phyloP scores from a whole-genome alignment of 2,329 filamentous ascomycete species.

The Phaeosphaeriaceae sp. region DNA sequence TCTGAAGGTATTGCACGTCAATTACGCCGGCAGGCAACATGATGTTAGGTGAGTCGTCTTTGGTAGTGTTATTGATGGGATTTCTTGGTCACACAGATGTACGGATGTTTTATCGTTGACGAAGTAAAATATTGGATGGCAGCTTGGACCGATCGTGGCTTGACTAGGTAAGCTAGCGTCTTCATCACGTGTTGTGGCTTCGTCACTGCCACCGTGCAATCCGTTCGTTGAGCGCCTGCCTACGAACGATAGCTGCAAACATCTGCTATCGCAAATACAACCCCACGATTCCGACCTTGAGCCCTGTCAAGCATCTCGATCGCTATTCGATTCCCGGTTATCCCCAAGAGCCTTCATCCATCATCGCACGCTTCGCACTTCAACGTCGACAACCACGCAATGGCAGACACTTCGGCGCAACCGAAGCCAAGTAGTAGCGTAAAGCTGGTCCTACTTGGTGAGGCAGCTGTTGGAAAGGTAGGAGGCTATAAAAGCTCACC shows the following conservation, averaged over 20 bases:
- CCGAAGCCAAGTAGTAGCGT: constrained; percentile 99
- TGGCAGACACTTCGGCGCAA: constrained; percentile 72
- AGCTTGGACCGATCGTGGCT: neutral
- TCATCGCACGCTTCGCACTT: constrained; percentile 1
- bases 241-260: neutral
- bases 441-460: constrained; percentile 96
- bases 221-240: constrained; percentile 3
- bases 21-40: no score
- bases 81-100: no score
- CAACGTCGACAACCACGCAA: constrained; percentile 45
- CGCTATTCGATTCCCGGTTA: no score
- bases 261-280: neutral
- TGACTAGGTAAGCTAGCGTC: neutral
- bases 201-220: constrained; percentile 1
- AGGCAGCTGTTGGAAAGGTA: constrained; percentile 99
- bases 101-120: no score
- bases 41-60: no score
- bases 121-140: no score
- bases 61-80: no score
- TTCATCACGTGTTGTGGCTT: neutral
- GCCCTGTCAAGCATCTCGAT: no score
- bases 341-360: no score
- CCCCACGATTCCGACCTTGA: neutral
- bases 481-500: constrained; percentile 16
- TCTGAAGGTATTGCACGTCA: no score